phyloP scores from a whole-genome alignment of 192 early-diverging fungal genomes.

The Kickxella alabastrina region DNA sequence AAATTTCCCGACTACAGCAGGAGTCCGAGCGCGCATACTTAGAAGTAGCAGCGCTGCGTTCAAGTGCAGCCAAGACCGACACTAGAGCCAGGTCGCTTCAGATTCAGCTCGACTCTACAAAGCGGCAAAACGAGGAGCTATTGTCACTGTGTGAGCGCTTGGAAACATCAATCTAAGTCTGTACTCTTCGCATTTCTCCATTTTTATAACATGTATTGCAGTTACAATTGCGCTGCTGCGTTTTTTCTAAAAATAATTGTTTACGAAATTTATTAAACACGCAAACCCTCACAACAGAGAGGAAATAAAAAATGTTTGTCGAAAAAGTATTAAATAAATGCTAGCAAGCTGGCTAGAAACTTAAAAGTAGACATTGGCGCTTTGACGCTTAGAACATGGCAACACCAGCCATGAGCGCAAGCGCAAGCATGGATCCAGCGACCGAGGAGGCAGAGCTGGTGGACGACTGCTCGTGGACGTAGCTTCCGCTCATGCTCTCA shows the following conservation, averaged over 20 bases:
- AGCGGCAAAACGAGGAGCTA: slow-evolving; percentile 30
- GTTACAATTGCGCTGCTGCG: too few relatives aligned
- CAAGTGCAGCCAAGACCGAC: slow-evolving; percentile 12
- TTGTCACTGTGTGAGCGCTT: slow-evolving; percentile 30
- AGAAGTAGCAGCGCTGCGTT: slow-evolving; percentile 3
- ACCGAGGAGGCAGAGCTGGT: slow-evolving; percentile 21
- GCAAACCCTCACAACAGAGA: not conserved
- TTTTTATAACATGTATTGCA: too few relatives aligned
- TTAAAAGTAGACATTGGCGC: too few relatives aligned
- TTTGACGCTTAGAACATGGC: slow-evolving; percentile 49
- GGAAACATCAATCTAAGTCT: slow-evolving; percentile 6
- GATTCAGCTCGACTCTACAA: slow-evolving; percentile 36
- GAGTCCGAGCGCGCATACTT: not conserved
- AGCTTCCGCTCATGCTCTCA: slow-evolving; percentile 11
- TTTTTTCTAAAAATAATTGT: too few relatives aligned
- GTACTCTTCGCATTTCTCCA: not conserved
- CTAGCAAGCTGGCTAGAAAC: too few relatives aligned
- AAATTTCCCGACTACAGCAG: slow-evolving; percentile 22
- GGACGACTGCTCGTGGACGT: slow-evolving; percentile 8
- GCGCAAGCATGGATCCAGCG: slow-evolving; percentile 34
- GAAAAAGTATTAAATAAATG: too few relatives aligned
- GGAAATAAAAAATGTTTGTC: too few relatives aligned
- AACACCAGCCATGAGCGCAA: slow-evolving; percentile 28
- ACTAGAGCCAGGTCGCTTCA: slow-evolving; percentile 22
- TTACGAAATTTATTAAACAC: not conserved